These are phyloP conservation scores for Trichoderma aggressivum DNA, from an alignment of 2,329 filamentous ascomycete species.

Conservation along the genomic window DNA sequence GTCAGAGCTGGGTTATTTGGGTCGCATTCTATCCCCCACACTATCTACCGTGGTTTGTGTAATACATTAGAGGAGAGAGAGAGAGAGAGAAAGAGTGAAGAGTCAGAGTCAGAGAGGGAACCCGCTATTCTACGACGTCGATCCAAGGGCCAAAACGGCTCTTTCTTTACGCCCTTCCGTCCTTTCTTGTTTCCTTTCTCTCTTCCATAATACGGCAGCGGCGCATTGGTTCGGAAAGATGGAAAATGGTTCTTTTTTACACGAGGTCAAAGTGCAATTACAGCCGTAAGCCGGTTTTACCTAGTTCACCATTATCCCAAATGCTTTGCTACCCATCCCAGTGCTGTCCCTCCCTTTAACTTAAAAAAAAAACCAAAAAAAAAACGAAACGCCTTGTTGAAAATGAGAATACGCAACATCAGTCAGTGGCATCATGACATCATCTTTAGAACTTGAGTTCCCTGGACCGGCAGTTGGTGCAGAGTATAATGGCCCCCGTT, in stretches of 20 bases:
- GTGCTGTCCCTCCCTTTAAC: constrained; percentile 1
- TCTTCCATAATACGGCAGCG: neutral
- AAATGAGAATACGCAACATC: constrained; percentile 19
- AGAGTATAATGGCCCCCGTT: constrained; percentile 53
- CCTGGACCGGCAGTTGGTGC: constrained; percentile 57
- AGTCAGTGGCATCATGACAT: constrained; percentile 9
- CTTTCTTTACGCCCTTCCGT: neutral
- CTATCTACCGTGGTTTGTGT: constrained; percentile 14
- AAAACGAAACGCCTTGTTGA: constrained; percentile 11
- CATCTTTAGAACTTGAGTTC: constrained; percentile 52
- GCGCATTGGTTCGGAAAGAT: neutral
- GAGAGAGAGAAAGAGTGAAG: neutral
- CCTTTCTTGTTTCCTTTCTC: neutral
- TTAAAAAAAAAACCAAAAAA: neutral
- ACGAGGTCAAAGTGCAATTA: constrained; percentile 1
- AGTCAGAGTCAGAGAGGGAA: neutral
- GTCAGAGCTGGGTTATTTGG: constrained; percentile 9
- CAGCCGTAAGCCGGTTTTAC: constrained; percentile 5
- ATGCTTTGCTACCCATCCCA: neutral
- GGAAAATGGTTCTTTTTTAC: neutral
- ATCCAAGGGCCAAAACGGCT: neutral
- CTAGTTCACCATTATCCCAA: neutral
- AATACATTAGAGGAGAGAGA: constrained; percentile 10
- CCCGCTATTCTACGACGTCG: constrained; percentile 1
- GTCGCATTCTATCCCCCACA: constrained; percentile 1